phyloP scores from a whole-genome alignment of 2,329 filamentous ascomycete genomes.

The Monosporascus cannonballus region DNA sequence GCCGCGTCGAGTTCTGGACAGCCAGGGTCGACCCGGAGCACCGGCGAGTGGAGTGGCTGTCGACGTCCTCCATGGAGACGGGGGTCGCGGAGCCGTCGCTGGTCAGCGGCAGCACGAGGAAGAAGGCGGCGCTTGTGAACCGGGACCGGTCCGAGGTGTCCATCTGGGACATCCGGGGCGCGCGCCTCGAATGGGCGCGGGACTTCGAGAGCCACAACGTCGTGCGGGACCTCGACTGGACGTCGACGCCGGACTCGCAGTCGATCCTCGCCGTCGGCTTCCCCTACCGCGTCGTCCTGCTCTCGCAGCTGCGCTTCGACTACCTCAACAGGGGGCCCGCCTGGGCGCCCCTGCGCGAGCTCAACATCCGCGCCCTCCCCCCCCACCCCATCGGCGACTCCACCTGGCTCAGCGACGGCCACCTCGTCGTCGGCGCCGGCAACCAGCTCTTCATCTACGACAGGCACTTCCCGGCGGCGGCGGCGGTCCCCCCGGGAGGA shows the following conservation, averaged over 20 bases:
- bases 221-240: conserved; percentile 89
- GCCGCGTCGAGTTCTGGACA: conserved; percentile 78
- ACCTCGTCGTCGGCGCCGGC: conserved; percentile 81
- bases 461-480: conserved; percentile 50
- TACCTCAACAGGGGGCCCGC: conserved; percentile 85
- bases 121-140: conserved; percentile 81
- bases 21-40: conserved; percentile 60
- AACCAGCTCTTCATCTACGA: conserved; percentile 87
- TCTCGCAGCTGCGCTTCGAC: conserved; percentile 86
- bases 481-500: background rate
- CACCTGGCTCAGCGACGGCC: conserved; percentile 80
- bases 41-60: conserved; percentile 70
- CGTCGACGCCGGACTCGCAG: conserved; percentile 81
- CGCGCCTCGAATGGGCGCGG: conserved; percentile 75
- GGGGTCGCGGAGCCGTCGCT: conserved; percentile 66
- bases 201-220: conserved; percentile 65
- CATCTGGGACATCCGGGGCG: conserved; percentile 84
- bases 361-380: conserved; percentile 73
- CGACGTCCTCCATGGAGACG: conserved; percentile 77
- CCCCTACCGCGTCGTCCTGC: conserved; percentile 72
- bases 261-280: conserved; percentile 91
- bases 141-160: conserved; percentile 66
- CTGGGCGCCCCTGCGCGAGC: conserved; percentile 80
- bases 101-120: conserved; percentile 78
- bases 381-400: conserved; percentile 90